Base-by-base conservation (phyloP, 2,329 filamentous ascomycete genomes). In the Trichoderma brevicompactum region DNA sequence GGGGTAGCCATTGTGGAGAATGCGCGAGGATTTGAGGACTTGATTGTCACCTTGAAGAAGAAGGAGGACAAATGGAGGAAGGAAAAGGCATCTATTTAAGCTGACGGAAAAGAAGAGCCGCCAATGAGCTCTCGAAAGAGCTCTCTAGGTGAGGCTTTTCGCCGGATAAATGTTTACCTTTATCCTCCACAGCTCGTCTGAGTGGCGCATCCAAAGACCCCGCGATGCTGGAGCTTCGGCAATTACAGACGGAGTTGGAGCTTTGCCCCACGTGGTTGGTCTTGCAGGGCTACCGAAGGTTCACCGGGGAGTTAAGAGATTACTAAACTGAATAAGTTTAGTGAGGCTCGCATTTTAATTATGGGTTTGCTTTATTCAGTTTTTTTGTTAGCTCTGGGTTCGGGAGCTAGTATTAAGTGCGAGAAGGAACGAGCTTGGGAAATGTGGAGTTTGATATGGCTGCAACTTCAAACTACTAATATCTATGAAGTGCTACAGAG, bases 1-100 rank as follows among this genome's bases (percentile, higher is more conserved):
- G 85, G 85, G 63, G 77, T 81, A 13, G 77, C 70, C 76, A 78
- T 79, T 60, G 61, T 70, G 38, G 52, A 36, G 17, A 36, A 6
- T 15, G 23, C 8, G 4, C 12, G 5, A 3, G 7, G 3, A 28
- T 50, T 50, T 9, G 1, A 6, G 8, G 10, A 5, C 17, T 13
- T 7, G 12, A 5, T 34, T 28, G 3, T 23, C 23, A 5, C 5
- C 1, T 19, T 5, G 1, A 15, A 2, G 5, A 40, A 10, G 3
- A 23, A 5, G 23, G 5, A 23, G 7, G 5, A 17, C 4, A 28
- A 10, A 17, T 15, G 9, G 2, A 15, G n/a, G n/a, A 62, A 23
- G 12, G 13, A 43, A 2, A n/a, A 7, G 17, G 7, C n/a, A 7
- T 5, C 0, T 44, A 44, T 46, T 36, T 12, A 34, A 13, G 43